phyloP scores from a whole-genome alignment of 441 rosid genomes.

The Macaranga tanarius region DNA sequence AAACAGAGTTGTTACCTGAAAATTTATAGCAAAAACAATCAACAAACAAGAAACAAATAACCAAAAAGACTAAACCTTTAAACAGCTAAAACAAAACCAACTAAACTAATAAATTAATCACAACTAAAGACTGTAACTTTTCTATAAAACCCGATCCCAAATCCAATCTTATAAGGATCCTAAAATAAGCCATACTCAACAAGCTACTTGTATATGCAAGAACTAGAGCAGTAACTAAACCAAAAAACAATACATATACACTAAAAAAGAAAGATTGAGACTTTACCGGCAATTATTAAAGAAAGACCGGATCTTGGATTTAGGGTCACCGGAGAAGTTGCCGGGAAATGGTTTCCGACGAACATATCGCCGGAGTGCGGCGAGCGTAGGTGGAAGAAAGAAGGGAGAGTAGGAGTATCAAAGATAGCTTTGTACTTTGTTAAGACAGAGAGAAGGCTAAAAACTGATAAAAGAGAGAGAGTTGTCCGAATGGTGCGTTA shows the following conservation, averaged over 20 bases:
- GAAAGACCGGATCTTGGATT: conserved; percentile 25
- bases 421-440: conserved; percentile 10
- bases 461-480: conserved; percentile 11
- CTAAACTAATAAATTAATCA: conserved; percentile 11
- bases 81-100: conserved; percentile 9
- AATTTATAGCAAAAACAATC: conserved; percentile 1
- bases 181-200: not conserved
- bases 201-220: not conserved
- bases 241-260: no score
- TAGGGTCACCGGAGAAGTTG: conserved; percentile 10
- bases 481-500: conserved; percentile 9
- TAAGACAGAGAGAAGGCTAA: conserved; percentile 22
- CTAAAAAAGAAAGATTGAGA: not conserved
- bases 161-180: conserved; percentile 27
- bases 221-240: not conserved
- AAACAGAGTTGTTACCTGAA: conserved; percentile 32
- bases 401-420: not conserved
- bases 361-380: conserved; percentile 50
- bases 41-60: not conserved
- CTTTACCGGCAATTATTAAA: conserved; percentile 22
- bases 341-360: conserved; percentile 25
- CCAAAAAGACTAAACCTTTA: not conserved
- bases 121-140: not conserved
- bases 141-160: conserved; percentile 14
- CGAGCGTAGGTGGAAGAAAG: conserved; percentile 29